Base-by-base conservation (phyloP, 2,329 filamentous ascomycete genomes). In the Dothiorella sarmentorum region DNA sequence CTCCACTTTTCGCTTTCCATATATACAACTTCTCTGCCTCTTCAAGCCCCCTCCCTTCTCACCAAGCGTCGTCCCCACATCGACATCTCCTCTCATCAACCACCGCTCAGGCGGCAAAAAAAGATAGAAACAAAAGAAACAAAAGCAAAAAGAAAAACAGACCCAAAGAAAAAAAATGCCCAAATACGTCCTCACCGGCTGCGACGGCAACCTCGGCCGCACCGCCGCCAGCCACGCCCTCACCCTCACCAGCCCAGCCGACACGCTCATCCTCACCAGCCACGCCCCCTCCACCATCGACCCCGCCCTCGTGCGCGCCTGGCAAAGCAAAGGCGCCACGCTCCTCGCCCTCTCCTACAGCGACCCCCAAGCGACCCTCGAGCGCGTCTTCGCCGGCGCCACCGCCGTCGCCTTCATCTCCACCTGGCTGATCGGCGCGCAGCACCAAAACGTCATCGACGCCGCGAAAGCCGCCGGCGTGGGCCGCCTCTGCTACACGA, bases 161-260 rank as follows among this genome's bases (percentile, higher is more conserved):
- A 29, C 27, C 27, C 27, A 2, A 11, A 29, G 11, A 29, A 7
- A 7, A 29, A 6, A 22, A 18, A 49, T 35, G 44, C 27, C 44
- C 17, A 49, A 35, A 49, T 49, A 49, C 45, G 18, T 49, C 29
- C 29, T 49, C 27, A 49, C 45, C 3, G 29, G 45, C 45, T 49
- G 29, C 45, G 45, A 33, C 18, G 45, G 45, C 45, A 24, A 49
- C 29, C 45, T 49, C 17, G 45, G 45, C 29, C n/a, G 45, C 45
- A 10, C 35, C 10, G 45, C 45, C 29, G 45, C 45, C 27, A 24
- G 45, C 45, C 7, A 35, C 45, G 29, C 45, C 29, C 27, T 35
- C 18, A 22, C 27, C 4, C 45, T 49, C 29, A 18, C 29, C 17
- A 2, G 29, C 29, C 45, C 45, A 4, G 10, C 7, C 29, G 45